Conservation (phyloP, 352 stramenopile genomes). For the Phytophthora meadii region DNA sequence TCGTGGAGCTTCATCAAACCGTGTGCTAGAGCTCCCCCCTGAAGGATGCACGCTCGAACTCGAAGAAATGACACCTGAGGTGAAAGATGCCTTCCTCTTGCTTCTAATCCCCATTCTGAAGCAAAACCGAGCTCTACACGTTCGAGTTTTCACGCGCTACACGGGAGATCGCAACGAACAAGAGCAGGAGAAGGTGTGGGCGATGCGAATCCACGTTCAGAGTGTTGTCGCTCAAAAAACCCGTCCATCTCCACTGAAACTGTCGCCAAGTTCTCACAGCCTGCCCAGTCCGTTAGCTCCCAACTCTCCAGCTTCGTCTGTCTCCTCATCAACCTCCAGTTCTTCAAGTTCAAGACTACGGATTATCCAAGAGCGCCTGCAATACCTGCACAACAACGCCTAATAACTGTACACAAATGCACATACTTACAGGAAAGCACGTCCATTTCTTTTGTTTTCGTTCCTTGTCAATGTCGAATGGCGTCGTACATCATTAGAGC, state of each 20-base stretch:
- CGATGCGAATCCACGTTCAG: slow-evolving; percentile 74
- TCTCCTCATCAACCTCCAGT: slow-evolving; percentile 36
- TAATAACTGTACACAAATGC: slow-evolving; percentile 4
- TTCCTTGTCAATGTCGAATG: slow-evolving; percentile 5
- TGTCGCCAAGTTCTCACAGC: slow-evolving; percentile 15
- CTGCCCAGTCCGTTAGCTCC: slow-evolving; percentile 19
- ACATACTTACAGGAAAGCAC: slow-evolving; percentile 4
- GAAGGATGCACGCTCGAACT: slow-evolving; percentile 58
- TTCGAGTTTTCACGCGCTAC: slow-evolving; percentile 68
- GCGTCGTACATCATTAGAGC: neutral
- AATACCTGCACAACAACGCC: slow-evolving; percentile 50
- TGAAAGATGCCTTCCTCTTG: slow-evolving; percentile 79
- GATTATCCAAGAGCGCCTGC: slow-evolving; percentile 69
- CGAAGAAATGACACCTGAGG: slow-evolving; percentile 64
- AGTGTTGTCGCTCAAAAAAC: slow-evolving; percentile 12
- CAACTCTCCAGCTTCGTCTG: slow-evolving; percentile 34
- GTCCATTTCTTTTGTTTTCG: slow-evolving; percentile 5
- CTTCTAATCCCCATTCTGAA: slow-evolving; percentile 73
- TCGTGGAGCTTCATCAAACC: slow-evolving; percentile 18
- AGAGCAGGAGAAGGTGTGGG: slow-evolving; percentile 44
- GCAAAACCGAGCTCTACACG: slow-evolving; percentile 51
- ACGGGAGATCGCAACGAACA: slow-evolving; percentile 9
- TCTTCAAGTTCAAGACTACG: slow-evolving; percentile 52
- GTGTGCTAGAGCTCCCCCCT: slow-evolving; percentile 27
- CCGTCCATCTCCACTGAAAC: slow-evolving; percentile 12